Evolutionary conservation across 345 rosid species (phyloP).

Genomic region (Melastoma malabathricum): DNA sequence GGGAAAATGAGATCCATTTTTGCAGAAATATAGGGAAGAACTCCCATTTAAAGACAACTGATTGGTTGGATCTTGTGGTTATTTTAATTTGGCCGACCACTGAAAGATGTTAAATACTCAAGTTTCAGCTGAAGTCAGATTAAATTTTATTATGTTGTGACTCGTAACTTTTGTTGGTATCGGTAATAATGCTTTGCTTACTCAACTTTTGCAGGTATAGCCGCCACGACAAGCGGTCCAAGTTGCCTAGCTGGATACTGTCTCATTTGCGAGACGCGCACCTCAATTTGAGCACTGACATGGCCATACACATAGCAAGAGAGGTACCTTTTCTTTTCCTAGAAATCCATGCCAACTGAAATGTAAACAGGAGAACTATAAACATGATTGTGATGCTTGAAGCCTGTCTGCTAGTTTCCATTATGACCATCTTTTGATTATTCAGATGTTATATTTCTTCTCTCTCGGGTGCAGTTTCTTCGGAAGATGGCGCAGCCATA

Average conservation of each 20-base stretch:
- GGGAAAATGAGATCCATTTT: too few relatives aligned
- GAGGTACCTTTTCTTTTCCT: constrained; percentile 36
- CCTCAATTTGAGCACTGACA: constrained; percentile 92
- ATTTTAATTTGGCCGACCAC: too few relatives aligned
- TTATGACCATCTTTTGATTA: neutral
- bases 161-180: too few relatives aligned
- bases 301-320: constrained; percentile 84
- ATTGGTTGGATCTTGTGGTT: too few relatives aligned
- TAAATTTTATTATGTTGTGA: too few relatives aligned
- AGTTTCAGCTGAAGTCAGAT: too few relatives aligned
- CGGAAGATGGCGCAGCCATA: constrained; percentile 97
- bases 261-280: constrained; percentile 81
- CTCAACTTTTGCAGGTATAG: constrained; percentile 52
- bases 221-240: constrained; percentile 93
- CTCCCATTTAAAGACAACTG: too few relatives aligned
- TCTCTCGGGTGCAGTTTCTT: constrained; percentile 40
- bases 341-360: too few relatives aligned
- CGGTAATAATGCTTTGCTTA: neutral
- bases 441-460: neutral
- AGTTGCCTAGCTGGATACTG: constrained; percentile 91
- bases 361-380: too few relatives aligned
- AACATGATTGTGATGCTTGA: too few relatives aligned
- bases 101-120: too few relatives aligned
- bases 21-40: too few relatives aligned
- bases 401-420: neutral